Conservation (phyloP, 768 basidiomycete genomes). For the Termitomyces sp. region DNA sequence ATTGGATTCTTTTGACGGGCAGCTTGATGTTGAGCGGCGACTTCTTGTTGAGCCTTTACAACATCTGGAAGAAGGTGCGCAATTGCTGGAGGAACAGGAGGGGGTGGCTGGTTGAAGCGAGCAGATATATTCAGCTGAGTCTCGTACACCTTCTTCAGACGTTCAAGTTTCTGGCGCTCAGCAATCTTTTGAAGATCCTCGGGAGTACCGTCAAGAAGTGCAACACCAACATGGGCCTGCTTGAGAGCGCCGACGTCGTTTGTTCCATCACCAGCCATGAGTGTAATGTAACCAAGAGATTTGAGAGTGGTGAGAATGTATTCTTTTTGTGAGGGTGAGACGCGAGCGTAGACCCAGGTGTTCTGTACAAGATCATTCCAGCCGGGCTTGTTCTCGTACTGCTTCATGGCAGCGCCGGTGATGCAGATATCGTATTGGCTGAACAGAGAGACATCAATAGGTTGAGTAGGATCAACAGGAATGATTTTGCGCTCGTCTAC, state of each 20-base stretch:
- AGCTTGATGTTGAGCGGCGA: conserved; percentile 45
- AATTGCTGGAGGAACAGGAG: conserved; percentile 85
- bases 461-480: conserved; percentile 73
- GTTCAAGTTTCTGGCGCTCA: conserved; percentile 43
- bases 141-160: conserved; percentile 89
- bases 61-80: conserved; percentile 86
- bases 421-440: conserved; percentile 93
- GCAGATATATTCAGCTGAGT: conserved; percentile 88
- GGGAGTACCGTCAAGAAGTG: conserved; percentile 24
- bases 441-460: conserved; percentile 73
- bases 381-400: conserved; percentile 63
- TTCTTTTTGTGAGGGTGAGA: conserved; percentile 95
- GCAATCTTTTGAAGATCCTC: conserved; percentile 9
- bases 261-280: conserved; percentile 99
- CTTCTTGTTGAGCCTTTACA: conserved; percentile 83
- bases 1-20: conserved; percentile 82
- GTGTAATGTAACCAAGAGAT: conserved; percentile 81
- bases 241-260: conserved; percentile 99
- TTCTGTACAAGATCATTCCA: conserved; percentile 86
- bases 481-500: conserved; percentile 91
- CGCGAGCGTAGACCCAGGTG: conserved; percentile 98
- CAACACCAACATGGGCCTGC: conserved; percentile 96
- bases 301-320: conserved; percentile 89
- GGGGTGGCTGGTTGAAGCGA: conserved; percentile 89
- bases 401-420: conserved; percentile 90